phyloP scores from a whole-genome alignment of 2,329 filamentous ascomycete genomes.

The Alternaria triticimaculans region DNA sequence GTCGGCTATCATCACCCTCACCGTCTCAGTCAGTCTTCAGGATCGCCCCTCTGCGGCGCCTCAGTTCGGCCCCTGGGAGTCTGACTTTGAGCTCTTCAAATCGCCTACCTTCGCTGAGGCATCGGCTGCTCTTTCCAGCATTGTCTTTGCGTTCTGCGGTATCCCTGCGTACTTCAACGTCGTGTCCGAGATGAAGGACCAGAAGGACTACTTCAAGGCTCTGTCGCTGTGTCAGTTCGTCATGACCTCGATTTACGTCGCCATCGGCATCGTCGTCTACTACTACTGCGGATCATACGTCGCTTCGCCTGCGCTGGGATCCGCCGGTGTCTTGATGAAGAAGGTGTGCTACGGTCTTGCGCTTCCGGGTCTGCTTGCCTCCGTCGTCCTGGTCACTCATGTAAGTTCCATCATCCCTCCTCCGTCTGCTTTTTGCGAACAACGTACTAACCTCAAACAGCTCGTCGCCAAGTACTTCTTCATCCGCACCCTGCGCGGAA shows the following conservation, averaged over 20 bases:
- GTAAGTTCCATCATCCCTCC: conserved; percentile 9
- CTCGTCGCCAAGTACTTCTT: conserved; percentile 52
- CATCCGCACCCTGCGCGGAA: conserved; percentile 73
- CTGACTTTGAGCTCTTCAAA: conserved; percentile 28
- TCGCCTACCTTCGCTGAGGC: conserved; percentile 23
- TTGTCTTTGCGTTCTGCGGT: conserved; percentile 51
- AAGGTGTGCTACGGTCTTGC: conserved; percentile 74
- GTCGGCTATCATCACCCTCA: conserved; percentile 31
- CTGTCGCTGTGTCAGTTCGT: conserved; percentile 62
- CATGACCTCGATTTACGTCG: conserved; percentile 68
- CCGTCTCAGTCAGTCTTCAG: conserved; percentile 34
- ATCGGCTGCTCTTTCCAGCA: conserved; percentile 27
- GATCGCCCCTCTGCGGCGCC: conserved; percentile 34
- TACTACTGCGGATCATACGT: conserved; percentile 68
- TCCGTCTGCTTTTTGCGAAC: not conserved
- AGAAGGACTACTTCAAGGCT: conserved; percentile 66
- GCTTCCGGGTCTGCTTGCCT: conserved; percentile 55
- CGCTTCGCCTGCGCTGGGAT: conserved; percentile 70
- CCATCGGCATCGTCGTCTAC: conserved; percentile 73
- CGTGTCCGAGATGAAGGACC: conserved; percentile 69
- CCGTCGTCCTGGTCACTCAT: conserved; percentile 30
- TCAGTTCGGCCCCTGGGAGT: conserved; percentile 25
- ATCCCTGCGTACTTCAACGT: conserved; percentile 73
- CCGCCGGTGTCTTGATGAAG: conserved; percentile 61
- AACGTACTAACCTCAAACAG: conserved; percentile 3